These are phyloP conservation scores for Vitis vinifera DNA, from an alignment of 164 flowering plant genomes.

Conservation along the genomic window ASM3070453v1 NC_081811.1:27547001-27547500, in stretches of 20 bases:
- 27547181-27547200: slow-evolving; percentile 29
- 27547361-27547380: slow-evolving; percentile 61
- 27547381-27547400: slow-evolving; percentile 48
- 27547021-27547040: slow-evolving; percentile 23
- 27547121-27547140: slow-evolving; percentile 26
- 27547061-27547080: slow-evolving; percentile 28
- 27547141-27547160: slow-evolving; percentile 26
- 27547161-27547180: slow-evolving; percentile 26
- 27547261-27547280: slow-evolving; percentile 60
- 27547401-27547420: slow-evolving; percentile 74
- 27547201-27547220: slow-evolving; percentile 25
- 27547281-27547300: slow-evolving; percentile 62
- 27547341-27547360: slow-evolving; percentile 52
- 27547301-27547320: slow-evolving; percentile 81
- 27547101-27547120: slow-evolving; percentile 29
- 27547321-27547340: slow-evolving; percentile 48
- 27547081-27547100: slow-evolving; percentile 38
- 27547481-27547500: slow-evolving; percentile 70
- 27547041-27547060: slow-evolving; percentile 21
- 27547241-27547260: slow-evolving; percentile 34
- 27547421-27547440: slow-evolving; percentile 78
- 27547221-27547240: slow-evolving; percentile 32
- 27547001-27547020: slow-evolving; percentile 32
- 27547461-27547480: slow-evolving; percentile 69
- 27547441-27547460: slow-evolving; percentile 93